Base-by-base conservation (phyloP, 257 asterid genomes). In the Solanum medicagineum region DNA sequence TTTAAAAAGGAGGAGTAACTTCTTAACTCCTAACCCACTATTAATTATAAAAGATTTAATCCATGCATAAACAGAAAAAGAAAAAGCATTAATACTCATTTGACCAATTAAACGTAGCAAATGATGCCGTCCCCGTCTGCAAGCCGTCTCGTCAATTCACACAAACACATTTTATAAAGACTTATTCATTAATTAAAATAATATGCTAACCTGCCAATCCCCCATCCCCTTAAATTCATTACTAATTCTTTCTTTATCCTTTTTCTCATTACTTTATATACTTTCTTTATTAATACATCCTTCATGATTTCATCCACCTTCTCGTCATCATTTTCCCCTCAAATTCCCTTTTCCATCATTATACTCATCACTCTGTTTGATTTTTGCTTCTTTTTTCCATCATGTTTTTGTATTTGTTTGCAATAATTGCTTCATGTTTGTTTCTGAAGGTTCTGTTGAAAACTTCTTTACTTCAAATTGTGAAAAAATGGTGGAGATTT, bases 401-500 rank as follows among this genome's bases (percentile, higher is more conserved):
- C 88, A 93, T 95, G 97, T 79, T 91, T 83, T 80, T 90, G 74
- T 84, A 90, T 32, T 3, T 91, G 68, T 79, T 88, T 9, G 60
- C 90, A 19, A 65, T 91, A 26, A 45, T 91, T 47, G 45, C 85
- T 10, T 60, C 90, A 17, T 85, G 80, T 49, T 8, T 91, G 24
- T 20, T 86, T 42, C 44, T 92, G 81, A 91, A 79, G 79, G 87
- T 93, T 66, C 77, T 93, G 85, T 88, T 90, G 40, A 92, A 47
- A 85, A 93, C 98, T 19, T 87, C 94, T 26, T 65, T 94, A 19
- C 49, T 91, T 53, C 86, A 89, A 69, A 60, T 86, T 15, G 26
- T 93, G 49, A 93, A 89, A 89, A 91, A 86, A 84, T 75, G 84
- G 87, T 90, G 92, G 90, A 88, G 91, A 13, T 54, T 81, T n/a